Percentiles rank a stretch among this genome's conserved stretches.
Conservation (phyloP, 306 rosid genomes). For the Ormosia emarginata region DNA sequence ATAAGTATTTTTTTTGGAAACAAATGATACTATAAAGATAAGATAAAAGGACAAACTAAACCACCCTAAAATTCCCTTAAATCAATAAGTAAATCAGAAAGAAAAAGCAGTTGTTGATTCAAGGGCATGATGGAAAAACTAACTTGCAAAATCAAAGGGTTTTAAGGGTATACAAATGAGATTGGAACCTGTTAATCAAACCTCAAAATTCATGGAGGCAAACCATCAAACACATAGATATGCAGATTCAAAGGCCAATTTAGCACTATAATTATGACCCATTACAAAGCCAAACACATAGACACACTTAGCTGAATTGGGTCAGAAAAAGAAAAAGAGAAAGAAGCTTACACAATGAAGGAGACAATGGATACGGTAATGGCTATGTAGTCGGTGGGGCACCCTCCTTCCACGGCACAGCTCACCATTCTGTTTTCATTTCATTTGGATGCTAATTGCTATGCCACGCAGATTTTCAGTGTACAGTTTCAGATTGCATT, state of each 20-base stretch:
- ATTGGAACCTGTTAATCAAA: not conserved
- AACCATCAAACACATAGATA: constrained; percentile 21
- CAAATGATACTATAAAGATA: not conserved
- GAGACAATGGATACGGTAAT: constrained; percentile 51
- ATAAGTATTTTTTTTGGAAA: not conserved
- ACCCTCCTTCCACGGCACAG: constrained; percentile 82
- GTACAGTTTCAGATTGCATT: not conserved
- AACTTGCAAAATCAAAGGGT: not conserved
- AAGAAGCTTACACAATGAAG: constrained; percentile 51
- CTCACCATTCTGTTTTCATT: constrained; percentile 46
- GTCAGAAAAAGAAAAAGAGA: not conserved
- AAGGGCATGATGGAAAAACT: not conserved
- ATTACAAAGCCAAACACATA: not conserved
- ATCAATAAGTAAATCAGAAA: constrained; percentile 9
- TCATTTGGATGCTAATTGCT: constrained; percentile 21
- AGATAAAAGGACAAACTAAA: constrained; percentile 8
- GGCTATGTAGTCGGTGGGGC: constrained; percentile 79
- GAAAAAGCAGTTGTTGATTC: not conserved
- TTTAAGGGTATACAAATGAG: not conserved
- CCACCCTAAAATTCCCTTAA: not conserved
- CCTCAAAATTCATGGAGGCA: constrained; percentile 13
- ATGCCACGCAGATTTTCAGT: constrained; percentile 1
- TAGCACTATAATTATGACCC: not conserved
- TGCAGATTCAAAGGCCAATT: not conserved
- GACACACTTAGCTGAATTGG: not conserved